A percentile compares a stretch with the other conserved stretches of the same genome.
Evolutionary conservation across 1,284 basidiomycete genomes (phyloP).

Genomic region (Phellopilus nigrolimitatus): DNA sequence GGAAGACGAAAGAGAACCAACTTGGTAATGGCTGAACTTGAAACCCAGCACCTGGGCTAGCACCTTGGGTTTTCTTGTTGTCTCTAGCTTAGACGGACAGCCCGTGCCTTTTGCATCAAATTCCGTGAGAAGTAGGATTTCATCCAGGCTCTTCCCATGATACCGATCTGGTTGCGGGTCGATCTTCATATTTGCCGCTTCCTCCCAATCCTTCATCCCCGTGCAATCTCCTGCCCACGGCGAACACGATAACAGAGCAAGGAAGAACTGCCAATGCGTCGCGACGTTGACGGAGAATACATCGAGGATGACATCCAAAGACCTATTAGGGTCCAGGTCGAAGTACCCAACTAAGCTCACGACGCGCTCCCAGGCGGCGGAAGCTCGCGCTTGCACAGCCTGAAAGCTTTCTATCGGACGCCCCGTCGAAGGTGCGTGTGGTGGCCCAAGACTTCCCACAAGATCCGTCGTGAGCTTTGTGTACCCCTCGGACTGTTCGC

Average conservation of each 20-base stretch:
- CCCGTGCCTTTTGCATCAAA: constrained; percentile 17
- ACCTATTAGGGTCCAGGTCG: constrained; percentile 92
- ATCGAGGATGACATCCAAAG: constrained; percentile 91
- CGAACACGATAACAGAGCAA: constrained; percentile 79
- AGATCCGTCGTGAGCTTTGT: constrained; percentile 87
- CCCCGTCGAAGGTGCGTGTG: constrained; percentile 59
- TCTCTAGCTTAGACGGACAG: constrained; percentile 23
- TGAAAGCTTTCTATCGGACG: constrained; percentile 54
- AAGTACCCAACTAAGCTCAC: constrained; percentile 93
- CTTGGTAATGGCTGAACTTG: constrained; percentile 90
- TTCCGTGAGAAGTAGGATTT: constrained; percentile 56
- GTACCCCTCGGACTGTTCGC: constrained; percentile 97
- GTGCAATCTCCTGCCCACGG: constrained; percentile 61
- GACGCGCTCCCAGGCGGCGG: constrained; percentile 79
- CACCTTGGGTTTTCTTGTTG: constrained; percentile 49
- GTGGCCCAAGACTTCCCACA: constrained; percentile 70
- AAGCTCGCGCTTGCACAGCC: constrained; percentile 59
- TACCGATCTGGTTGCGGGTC: constrained; percentile 40
- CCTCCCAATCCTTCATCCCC: constrained; percentile 31
- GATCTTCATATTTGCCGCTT: constrained; percentile 34
- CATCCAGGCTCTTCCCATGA: constrained; percentile 58
- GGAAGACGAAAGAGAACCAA: constrained; percentile 32
- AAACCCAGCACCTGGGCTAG: constrained; percentile 93
- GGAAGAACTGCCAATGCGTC: constrained; percentile 89
- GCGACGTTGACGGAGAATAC: constrained; percentile 80